Conservation (phyloP, 129 eudicot species). For the Gnaphalium uliginosum region DNA sequence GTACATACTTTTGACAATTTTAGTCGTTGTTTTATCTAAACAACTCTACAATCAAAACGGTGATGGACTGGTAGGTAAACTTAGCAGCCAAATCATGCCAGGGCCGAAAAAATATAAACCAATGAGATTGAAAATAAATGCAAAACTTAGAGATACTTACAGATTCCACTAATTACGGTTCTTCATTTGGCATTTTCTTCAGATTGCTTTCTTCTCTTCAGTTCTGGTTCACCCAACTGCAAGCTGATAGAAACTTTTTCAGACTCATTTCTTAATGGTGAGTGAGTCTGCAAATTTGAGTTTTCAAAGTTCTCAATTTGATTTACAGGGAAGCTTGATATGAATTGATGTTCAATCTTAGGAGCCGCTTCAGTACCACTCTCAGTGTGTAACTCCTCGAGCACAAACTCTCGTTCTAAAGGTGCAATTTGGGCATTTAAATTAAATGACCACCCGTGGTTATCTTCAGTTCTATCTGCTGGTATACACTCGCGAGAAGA, state of each 20-base stretch:
- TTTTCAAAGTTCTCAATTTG: slow-evolving; percentile 20
- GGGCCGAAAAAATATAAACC: slow-evolving; percentile 31
- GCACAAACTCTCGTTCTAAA: slow-evolving; percentile 14
- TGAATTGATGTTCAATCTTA: slow-evolving; percentile 50
- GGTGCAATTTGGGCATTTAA: slow-evolving; percentile 41
- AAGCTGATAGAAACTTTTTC: slow-evolving; percentile 51
- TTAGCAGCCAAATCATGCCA: slow-evolving; percentile 35
- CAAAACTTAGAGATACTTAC: slow-evolving; percentile 38
- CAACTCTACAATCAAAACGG: slow-evolving; percentile 35
- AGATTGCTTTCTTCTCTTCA: slow-evolving; percentile 59
- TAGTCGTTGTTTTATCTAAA: slow-evolving; percentile 29
- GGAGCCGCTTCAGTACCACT: slow-evolving; percentile 34
- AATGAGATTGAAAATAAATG: slow-evolving; percentile 30
- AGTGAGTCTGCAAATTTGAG: slow-evolving; percentile 29
- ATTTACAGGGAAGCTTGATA: slow-evolving; percentile 44
- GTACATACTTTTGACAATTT: slow-evolving; percentile 30
- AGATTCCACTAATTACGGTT: slow-evolving; percentile 1
- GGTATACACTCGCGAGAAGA: slow-evolving; percentile 45
- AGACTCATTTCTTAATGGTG: slow-evolving; percentile 36
- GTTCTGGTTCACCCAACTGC: slow-evolving; percentile 58
- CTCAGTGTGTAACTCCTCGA: slow-evolving; percentile 33
- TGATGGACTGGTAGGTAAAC: slow-evolving; percentile 25
- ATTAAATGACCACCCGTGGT: slow-evolving; percentile 40
- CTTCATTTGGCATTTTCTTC: slow-evolving; percentile 25
- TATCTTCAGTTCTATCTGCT: slow-evolving; percentile 38